Conservation (phyloP, 2,329 filamentous ascomycete species). For the Beauveria medogensis region DNA sequence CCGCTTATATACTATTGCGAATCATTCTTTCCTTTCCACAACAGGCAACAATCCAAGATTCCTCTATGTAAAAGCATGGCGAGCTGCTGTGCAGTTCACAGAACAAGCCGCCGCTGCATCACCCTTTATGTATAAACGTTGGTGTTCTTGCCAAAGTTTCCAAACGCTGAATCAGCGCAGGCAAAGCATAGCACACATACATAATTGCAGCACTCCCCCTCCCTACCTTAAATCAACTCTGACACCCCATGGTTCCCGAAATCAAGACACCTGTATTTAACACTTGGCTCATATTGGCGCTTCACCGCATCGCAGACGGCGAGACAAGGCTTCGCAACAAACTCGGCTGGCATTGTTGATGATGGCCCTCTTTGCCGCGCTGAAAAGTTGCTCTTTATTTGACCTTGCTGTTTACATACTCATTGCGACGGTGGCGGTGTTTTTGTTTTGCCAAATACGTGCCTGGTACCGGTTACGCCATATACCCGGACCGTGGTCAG, state of each 20-base stretch:
- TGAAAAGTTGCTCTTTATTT: neutral
- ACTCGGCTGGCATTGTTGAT: neutral
- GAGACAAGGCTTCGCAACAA: neutral
- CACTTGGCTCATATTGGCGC: neutral
- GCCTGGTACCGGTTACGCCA: constrained; percentile 22
- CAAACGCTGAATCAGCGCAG: neutral
- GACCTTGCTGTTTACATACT: neutral
- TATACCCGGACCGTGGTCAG: constrained; percentile 20
- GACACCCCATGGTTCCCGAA: neutral
- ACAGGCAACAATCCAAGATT: neutral
- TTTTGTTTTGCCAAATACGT: constrained; percentile 9
- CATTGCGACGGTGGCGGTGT: neutral
- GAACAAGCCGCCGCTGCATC: neutral
- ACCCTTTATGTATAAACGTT: neutral
- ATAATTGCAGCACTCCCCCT: neutral
- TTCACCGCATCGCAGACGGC: neutral
- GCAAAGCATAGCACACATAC: neutral
- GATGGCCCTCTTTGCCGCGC: neutral
- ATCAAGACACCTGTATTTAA: neutral
- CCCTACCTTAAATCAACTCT: too few species aligned
- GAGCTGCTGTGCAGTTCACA: neutral
- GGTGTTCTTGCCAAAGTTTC: neutral
- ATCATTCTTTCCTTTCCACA: neutral
- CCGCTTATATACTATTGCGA: neutral
- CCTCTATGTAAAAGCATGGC: neutral